phyloP scores from a whole-genome alignment of 306 rosid genomes.

The Alnus glutinosa region DNA sequence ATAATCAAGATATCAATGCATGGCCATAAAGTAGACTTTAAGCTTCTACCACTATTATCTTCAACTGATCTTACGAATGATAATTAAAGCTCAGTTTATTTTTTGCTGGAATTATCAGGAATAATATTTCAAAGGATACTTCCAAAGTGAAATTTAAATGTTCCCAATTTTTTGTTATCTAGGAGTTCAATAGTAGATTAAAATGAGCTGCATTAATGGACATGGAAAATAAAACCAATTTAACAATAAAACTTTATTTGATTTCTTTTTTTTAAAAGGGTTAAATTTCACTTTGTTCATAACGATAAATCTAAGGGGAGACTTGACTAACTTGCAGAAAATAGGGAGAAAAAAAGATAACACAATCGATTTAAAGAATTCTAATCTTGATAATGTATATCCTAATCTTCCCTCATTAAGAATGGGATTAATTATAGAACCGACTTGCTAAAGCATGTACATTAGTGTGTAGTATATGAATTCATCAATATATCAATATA shows the following conservation, averaged over 20 bases:
- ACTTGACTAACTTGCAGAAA: neutral
- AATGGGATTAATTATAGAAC: neutral
- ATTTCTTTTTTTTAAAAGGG: neutral
- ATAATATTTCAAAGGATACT: neutral
- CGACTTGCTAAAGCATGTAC: constrained; percentile 2
- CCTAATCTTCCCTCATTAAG: neutral
- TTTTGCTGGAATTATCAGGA: neutral
- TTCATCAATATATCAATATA: neutral
- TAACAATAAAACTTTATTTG: neutral
- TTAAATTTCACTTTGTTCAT: neutral
- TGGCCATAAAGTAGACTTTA: constrained; percentile 11
- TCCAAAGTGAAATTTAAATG: neutral
- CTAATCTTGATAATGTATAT: neutral
- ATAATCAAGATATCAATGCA: constrained; percentile 18
- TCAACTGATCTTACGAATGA: constrained; percentile 8
- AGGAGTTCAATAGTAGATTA: neutral
- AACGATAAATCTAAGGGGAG: constrained; percentile 4
- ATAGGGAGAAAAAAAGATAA: neutral
- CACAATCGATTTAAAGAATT: neutral
- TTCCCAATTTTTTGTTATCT: neutral
- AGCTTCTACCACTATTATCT: constrained; percentile 11
- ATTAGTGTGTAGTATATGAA: neutral
- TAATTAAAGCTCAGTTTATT: constrained; percentile 11
- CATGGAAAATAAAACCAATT: neutral
- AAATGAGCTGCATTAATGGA: neutral